A percentile compares a stretch with the other conserved stretches of the same genome.
These are phyloP conservation scores for Geotrichum klebahnii DNA, from an alignment of 1,139 yeast genomes.

Conservation along the genomic window DNA sequence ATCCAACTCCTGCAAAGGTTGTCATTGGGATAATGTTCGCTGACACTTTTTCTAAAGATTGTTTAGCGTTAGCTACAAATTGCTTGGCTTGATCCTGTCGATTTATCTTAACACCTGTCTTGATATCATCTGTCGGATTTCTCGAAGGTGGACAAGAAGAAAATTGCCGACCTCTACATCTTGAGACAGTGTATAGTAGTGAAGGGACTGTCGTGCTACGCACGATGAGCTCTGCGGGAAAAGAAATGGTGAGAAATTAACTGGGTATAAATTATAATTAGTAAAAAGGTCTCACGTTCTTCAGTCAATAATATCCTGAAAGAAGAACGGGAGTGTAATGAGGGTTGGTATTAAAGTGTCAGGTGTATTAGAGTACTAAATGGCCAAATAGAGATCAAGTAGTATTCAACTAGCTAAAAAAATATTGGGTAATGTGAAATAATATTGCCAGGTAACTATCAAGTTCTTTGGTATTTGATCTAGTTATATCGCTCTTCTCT, in stretches of 20 bases:
- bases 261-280: too few relatives aligned
- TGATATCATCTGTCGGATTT: not conserved
- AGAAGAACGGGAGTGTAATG: too few relatives aligned
- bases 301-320: too few relatives aligned
- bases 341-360: too few relatives aligned
- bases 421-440: too few relatives aligned
- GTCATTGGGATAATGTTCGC: constrained; percentile 4
- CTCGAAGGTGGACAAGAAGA: not conserved
- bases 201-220: not conserved
- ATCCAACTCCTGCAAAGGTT: not conserved
- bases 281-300: too few relatives aligned
- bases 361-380: too few relatives aligned
- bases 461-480: too few relatives aligned
- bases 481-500: too few relatives aligned
- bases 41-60: constrained; percentile 1
- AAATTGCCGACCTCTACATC: not conserved
- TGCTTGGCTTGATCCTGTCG: not conserved
- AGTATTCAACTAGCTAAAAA: too few relatives aligned
- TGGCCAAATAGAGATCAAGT: too few relatives aligned
- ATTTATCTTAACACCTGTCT: not conserved
- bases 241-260: not conserved
- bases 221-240: not conserved
- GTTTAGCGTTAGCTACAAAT: not conserved
- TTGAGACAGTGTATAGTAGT: not conserved
- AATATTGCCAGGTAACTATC: too few relatives aligned